Evolutionary conservation across 768 basidiomycete species (phyloP).

Genomic region (Trametes punicea): DNA sequence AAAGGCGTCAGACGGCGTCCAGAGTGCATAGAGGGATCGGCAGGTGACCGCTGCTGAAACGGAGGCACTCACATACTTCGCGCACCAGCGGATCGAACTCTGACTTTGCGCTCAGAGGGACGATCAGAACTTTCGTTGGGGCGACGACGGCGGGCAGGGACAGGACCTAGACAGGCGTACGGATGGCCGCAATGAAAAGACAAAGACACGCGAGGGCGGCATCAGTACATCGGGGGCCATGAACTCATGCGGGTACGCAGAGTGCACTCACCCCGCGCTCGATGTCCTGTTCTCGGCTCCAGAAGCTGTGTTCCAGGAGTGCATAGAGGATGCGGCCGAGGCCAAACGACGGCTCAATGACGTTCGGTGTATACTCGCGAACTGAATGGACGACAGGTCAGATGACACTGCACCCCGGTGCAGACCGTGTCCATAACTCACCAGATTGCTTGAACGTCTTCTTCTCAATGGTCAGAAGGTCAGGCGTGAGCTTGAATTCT

Average conservation of each 20-base stretch:
- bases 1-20: constrained; percentile 1
- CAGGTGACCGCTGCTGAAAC: constrained; percentile 14
- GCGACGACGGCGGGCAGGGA: constrained; percentile 88
- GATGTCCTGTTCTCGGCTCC: constrained; percentile 89
- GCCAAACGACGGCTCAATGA: constrained; percentile 98
- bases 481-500: constrained; percentile 67
- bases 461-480: constrained; percentile 72
- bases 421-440: constrained; percentile 35
- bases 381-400: constrained; percentile 46
- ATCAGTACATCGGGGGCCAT: constrained; percentile 20
- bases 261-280: constrained; percentile 74
- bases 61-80: constrained; percentile 78
- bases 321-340: constrained; percentile 94
- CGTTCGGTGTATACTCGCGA: constrained; percentile 94
- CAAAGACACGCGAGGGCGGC: not conserved
- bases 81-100: constrained; percentile 81
- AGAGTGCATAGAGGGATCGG: not conserved
- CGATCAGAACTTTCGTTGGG: constrained; percentile 95
- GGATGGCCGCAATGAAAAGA: constrained; percentile 15
- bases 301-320: constrained; percentile 93
- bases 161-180: constrained; percentile 57
- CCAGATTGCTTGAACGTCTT: constrained; percentile 88
- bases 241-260: constrained; percentile 10
- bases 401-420: constrained; percentile 22
- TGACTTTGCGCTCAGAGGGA: constrained; percentile 83